Percentiles rank a stretch among this genome's conserved stretches.
phyloP scores from a whole-genome alignment of 2,329 filamentous ascomycete genomes.

The Pleoardoris graminearum region DNA sequence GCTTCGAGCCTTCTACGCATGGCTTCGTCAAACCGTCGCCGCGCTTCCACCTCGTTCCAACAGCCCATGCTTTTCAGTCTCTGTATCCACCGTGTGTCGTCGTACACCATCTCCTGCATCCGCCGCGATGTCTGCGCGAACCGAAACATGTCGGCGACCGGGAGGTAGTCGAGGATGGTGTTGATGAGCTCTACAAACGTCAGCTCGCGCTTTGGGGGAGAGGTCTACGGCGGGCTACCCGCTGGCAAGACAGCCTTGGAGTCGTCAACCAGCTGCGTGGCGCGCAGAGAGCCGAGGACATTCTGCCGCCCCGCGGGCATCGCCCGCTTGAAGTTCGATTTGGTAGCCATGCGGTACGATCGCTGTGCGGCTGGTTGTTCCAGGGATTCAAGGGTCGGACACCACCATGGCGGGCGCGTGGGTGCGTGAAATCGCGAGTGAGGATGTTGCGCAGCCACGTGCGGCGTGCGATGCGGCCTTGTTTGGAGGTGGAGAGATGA shows the following conservation, averaged over 20 bases:
- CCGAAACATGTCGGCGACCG: slow-evolving; percentile 79
- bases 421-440: too few species aligned
- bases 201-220: neutral
- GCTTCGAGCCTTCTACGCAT: slow-evolving; percentile 62
- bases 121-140: slow-evolving; percentile 83
- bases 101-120: slow-evolving; percentile 97
- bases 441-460: too few species aligned
- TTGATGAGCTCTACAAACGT: slow-evolving; percentile 73
- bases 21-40: slow-evolving; percentile 75
- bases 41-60: slow-evolving; percentile 88
- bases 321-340: slow-evolving; percentile 56
- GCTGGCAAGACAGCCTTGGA: slow-evolving; percentile 79
- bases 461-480: too few species aligned
- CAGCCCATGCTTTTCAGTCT: slow-evolving; percentile 83
- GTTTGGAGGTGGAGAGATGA: too few species aligned
- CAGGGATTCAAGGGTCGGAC: neutral
- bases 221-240: slow-evolving; percentile 56
- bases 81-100: slow-evolving; percentile 93
- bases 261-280: slow-evolving; percentile 78
- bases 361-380: neutral
- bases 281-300: slow-evolving; percentile 76
- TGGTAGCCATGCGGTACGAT: slow-evolving; percentile 36
- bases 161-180: slow-evolving; percentile 85
- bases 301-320: slow-evolving; percentile 38
- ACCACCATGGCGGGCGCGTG: neutral